Base-by-base conservation (phyloP, 192 early-diverging fungal species). In the Geranomyces variabilis region DNA sequence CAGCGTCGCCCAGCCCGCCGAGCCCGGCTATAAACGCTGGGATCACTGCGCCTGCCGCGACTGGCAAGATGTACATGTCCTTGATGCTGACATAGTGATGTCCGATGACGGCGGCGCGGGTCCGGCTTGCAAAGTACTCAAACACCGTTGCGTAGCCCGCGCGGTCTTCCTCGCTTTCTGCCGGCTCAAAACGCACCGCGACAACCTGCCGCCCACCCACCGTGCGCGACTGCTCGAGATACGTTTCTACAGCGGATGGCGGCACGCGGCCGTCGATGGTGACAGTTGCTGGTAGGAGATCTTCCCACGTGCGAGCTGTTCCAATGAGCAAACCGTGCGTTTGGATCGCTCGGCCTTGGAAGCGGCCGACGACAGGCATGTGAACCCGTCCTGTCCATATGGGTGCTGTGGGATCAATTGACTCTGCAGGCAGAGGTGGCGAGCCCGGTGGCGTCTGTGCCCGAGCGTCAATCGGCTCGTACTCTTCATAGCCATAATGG, bases 61-160 rank as follows among this genome's bases (percentile, higher is more conserved):
- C 63, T 34, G 92, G 91, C 7, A 92, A 74, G 34, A 93, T 29
- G 69, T 93, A 93, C 85, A 93, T 86, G 56, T 93, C 92, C 71
- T 90, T 92, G 22, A 92, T 84, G 44, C 71, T 80, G 15, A 86
- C 79, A 30, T 84, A 87, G 56, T 81, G 80, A 44, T 88, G 80
- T n/a, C 83, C 88, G 12, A 93, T 82, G 0, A 91, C 91, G 5
- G 89, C 92, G 73, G 82, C 86, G n/a, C 90, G 79, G 15, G 77
- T 55, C 55, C 84, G 79, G 14, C 75, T 74, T n/a, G 80, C 66
- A 60, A 93, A 90, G 69, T 92, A 90, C 17, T 81, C 77, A 46
- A 90, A 82, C 33, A 93, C 64, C 12, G 71, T 67, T 9, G 80
- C 73, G 61, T 82, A 83, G 36, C 87, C 83, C 34, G 69, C 45